Percentiles rank a stretch among this genome's conserved stretches.
Conservation (phyloP, 1,284 basidiomycete genomes). For the Puccinia novopanici region DNA sequence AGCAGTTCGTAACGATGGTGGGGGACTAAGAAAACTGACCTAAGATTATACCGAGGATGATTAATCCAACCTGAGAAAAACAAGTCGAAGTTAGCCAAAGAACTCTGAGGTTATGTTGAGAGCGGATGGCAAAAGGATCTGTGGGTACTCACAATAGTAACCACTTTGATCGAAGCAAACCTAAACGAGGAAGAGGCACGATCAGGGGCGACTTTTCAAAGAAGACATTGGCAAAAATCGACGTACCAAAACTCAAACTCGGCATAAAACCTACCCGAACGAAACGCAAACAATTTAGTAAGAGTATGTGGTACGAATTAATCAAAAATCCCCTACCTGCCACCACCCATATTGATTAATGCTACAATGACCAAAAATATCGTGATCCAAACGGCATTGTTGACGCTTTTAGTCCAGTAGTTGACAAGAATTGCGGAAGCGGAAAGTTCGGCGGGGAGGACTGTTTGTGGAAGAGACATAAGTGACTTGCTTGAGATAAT, state of each 20-base stretch:
- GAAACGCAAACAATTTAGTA: background rate
- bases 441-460: slow-evolving; percentile 61
- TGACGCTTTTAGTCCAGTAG: slow-evolving; percentile 60
- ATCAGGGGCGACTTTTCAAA: background rate
- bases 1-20: background rate
- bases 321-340: slow-evolving; percentile 53
- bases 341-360: slow-evolving; percentile 61
- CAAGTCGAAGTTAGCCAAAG: background rate
- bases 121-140: no score
- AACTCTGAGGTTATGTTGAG: slow-evolving; percentile 29
- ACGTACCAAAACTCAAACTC: slow-evolving; percentile 47
- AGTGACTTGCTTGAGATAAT: background rate
- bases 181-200: slow-evolving; percentile 53
- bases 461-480: slow-evolving; percentile 56
- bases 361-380: slow-evolving; percentile 60
- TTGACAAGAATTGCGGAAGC: slow-evolving; percentile 60
- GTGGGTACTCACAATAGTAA: slow-evolving; percentile 65
- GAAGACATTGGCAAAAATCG: background rate
- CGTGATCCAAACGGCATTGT: slow-evolving; percentile 62
- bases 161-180: slow-evolving; percentile 73
- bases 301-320: background rate
- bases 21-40: slow-evolving; percentile 1
- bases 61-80: slow-evolving; percentile 41
- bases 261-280: slow-evolving; percentile 35
- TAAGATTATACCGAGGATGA: slow-evolving; percentile 41